Evolutionary conservation across 768 basidiomycete genomes (phyloP), one percentile per base, ranked within the genome.

Genomic region (Clitopilus passeckerianus): DNA sequence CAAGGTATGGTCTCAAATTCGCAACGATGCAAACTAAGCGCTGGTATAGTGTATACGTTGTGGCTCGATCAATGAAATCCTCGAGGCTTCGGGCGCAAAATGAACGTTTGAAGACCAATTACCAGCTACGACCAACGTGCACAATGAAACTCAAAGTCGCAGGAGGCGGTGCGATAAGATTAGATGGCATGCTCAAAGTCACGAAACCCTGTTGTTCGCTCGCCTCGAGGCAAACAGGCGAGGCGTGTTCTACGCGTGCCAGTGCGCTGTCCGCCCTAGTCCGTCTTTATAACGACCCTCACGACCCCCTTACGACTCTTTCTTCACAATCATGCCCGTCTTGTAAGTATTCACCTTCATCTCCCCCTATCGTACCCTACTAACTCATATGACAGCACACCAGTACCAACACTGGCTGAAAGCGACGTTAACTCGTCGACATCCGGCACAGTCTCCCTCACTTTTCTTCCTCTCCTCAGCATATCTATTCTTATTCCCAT

Each of bases 401-500:
- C 46, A 23, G 46, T 22, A 12, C 46, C 46, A 22, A 50, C 46
- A 50, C 20, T 50, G 20, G 46, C 18, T 5, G 7, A 23, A 22
- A 50, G 18, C 46, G 46, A 50, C 46, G 46, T 50, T 50, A 50
- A 50, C 46, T 50, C 46, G 46, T 50, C 46, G 46, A 20, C 46
- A 18, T 50, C 46, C 10, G 46, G 46, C 46, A 7, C 46, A 10
- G 22, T 23, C 10, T 18, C 46, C 16, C 46, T 50, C 46, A 20
- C 46, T 23, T 50, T 50, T 23, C 46, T 50, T 12, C 46, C 46
- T 50, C 46, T 50, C 18, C 12, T 50, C 20, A 50, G 46, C 20
- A n/a, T 50, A 16, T 50, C 46, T 50, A 50, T 50, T 50, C 46
- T 50, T 50, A 50, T 50, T 50, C 46, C 46, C 46, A 50, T 50